Conservation (phyloP, 139 green algal species). For the Chlamydomonas asymmetrica region DNA sequence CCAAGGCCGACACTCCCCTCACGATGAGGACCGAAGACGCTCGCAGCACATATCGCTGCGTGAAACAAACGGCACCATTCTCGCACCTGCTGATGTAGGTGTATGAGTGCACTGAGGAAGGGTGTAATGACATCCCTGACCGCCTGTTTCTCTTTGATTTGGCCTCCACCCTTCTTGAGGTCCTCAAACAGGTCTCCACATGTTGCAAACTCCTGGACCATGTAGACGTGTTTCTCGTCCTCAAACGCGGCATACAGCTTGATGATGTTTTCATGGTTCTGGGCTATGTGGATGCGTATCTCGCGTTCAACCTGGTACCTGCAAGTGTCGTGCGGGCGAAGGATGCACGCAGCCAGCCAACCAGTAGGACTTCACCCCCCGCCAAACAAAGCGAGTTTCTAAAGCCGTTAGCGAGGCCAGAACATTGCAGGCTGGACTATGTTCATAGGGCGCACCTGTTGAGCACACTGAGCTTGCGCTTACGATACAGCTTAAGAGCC, state of each 20-base stretch:
- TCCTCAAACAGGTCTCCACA: constrained; percentile 82
- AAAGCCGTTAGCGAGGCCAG: too few relatives aligned
- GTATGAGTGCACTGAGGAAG: constrained; percentile 65
- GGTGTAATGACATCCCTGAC: constrained; percentile 59
- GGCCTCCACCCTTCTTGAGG: constrained; percentile 63
- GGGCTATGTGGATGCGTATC: constrained; percentile 51
- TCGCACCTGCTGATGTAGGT: constrained; percentile 63
- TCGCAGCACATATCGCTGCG: too few relatives aligned
- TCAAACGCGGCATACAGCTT: constrained; percentile 77
- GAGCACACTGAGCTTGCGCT: constrained; percentile 49
- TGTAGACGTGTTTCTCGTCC: constrained; percentile 78
- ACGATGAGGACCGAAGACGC: too few relatives aligned
- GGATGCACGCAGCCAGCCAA: too few relatives aligned
- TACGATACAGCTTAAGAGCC: constrained; percentile 59
- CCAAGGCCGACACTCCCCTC: too few relatives aligned
- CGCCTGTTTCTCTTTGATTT: constrained; percentile 59
- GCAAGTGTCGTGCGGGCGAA: background rate
- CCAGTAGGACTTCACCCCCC: too few relatives aligned
- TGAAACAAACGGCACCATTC: too few relatives aligned
- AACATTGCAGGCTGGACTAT: background rate
- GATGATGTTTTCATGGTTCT: constrained; percentile 64
- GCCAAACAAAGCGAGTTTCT: too few relatives aligned
- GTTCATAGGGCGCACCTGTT: constrained; percentile 45
- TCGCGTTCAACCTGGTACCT: constrained; percentile 62
- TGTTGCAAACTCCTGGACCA: constrained; percentile 68